Conservation (phyloP, 768 basidiomycete species). For the Suillus subaureus region DNA sequence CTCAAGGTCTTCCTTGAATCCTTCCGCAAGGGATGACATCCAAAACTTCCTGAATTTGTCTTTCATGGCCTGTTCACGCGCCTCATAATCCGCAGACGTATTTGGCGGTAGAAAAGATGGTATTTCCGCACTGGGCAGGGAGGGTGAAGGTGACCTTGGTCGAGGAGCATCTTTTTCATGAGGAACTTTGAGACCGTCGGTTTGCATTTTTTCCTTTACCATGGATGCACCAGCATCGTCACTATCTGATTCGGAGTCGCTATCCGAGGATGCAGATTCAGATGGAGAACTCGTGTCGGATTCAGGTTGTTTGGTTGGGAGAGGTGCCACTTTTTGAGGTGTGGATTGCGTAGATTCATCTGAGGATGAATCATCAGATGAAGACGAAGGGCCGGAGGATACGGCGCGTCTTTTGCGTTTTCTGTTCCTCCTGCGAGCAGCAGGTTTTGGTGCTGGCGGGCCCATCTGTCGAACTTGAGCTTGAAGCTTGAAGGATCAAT, state of each 20-base stretch:
- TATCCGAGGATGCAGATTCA: conserved; percentile 23
- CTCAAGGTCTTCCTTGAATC: conserved; percentile 83
- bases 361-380: conserved; percentile 30
- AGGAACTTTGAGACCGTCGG: conserved; percentile 3
- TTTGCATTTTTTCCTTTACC: conserved; percentile 2
- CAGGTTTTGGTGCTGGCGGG: conserved; percentile 31
- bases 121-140: conserved; percentile 29
- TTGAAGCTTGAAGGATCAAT: background rate
- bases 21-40: conserved; percentile 83
- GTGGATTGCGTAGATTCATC: conserved; percentile 12
- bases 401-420: conserved; percentile 57
- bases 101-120: conserved; percentile 59
- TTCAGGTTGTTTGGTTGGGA: conserved; percentile 12
- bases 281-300: conserved; percentile 15
- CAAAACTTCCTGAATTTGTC: conserved; percentile 81
- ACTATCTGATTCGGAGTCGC: conserved; percentile 15
- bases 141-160: conserved; percentile 31
- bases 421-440: conserved; percentile 48
- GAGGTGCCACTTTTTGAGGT: conserved; percentile 5
- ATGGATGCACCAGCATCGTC: conserved; percentile 3
- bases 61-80: conserved; percentile 57
- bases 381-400: conserved; percentile 46
- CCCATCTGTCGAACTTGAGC: conserved; percentile 20
- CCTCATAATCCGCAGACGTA: conserved; percentile 29
- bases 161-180: conserved; percentile 1